Evolutionary conservation across 176 grass and related monocot species (phyloP).

Genomic region (Panicum miliaceum): DNA sequence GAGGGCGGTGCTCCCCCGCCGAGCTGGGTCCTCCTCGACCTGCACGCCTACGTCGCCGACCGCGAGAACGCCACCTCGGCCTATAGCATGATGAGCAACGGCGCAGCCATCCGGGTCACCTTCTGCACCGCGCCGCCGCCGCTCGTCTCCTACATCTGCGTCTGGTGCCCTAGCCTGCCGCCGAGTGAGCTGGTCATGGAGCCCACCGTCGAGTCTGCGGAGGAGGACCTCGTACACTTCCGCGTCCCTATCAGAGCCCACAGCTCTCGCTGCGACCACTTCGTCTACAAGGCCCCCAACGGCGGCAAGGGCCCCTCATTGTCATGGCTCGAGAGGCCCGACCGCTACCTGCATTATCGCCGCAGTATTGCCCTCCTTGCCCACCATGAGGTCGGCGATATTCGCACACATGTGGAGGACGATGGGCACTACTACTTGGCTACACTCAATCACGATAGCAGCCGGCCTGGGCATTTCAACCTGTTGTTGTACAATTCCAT

Average conservation of each 20-base stretch:
- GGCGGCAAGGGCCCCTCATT: no score
- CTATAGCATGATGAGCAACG: background rate
- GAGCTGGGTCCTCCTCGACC: background rate
- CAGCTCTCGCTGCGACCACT: background rate
- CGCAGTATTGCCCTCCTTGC: no score
- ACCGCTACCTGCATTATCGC: no score
- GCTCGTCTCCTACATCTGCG: background rate
- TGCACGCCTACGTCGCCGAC: background rate
- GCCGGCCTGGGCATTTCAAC: no score
- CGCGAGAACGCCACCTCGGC: constrained; percentile 7
- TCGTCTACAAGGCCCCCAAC: background rate
- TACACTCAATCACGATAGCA: no score
- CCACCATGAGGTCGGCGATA: no score
- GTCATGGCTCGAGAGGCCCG: no score
- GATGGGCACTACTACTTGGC: no score
- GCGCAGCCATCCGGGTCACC: background rate
- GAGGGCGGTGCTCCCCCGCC: background rate
- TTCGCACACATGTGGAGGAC: no score
- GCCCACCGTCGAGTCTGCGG: no score
- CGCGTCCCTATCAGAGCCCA: background rate
- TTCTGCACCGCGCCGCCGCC: background rate
- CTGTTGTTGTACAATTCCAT: no score
- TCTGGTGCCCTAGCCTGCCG: background rate
- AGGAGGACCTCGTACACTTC: background rate
- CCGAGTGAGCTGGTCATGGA: no score